Evolutionary conservation across 768 basidiomycete species (phyloP), one percentile per base, ranked within the genome.

Genomic region (Leccinum incarnatum): DNA sequence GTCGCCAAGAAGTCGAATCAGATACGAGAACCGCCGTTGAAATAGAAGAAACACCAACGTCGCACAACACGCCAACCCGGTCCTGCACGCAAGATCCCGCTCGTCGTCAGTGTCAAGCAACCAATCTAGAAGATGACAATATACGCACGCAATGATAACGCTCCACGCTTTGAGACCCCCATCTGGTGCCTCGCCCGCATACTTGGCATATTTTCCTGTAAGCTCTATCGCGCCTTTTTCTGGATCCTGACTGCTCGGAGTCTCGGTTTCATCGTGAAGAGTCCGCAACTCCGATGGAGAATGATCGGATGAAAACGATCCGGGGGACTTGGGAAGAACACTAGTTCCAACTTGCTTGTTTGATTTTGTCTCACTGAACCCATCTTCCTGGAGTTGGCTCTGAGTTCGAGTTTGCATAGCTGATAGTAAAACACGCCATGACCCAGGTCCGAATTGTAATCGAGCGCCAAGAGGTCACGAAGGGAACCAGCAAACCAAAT

Each of bases 51-150:
- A 15, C 29, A 66, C 74, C 60, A 58, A 81, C 73, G 81, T 78
- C 19, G 80, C 74, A 57, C 77, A 77, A 5, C 74, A 72, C 32
- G 69, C 72, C 55, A 69, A 54, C 36, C 42, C 29, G 1, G 67
- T 63, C 52, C 69, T 70, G 45, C 12, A 58, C 2, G 47, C 4
- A 23, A 4, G 19, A 47, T 9, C 19, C 21, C 14, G 34, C 42
- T n/a, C 9, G 11, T 23, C 8, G 19, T 68, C 51, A 68, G 45
- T 15, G 12, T 14, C 17, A 3, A 2, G 17, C 2, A 36, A 5
- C 6, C 8, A 2, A 21, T 23, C 23, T 2, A 32, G 14, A 34
- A 30, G 3, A 36, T 2, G 19, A 12, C 5, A 23, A 1, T 12
- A 2, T 19, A 63, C 72, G 51, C 10, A 73, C 72, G 47, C 69